Conservation (phyloP, 208 protist genomes). For the Baffinella frigidus region DNA sequence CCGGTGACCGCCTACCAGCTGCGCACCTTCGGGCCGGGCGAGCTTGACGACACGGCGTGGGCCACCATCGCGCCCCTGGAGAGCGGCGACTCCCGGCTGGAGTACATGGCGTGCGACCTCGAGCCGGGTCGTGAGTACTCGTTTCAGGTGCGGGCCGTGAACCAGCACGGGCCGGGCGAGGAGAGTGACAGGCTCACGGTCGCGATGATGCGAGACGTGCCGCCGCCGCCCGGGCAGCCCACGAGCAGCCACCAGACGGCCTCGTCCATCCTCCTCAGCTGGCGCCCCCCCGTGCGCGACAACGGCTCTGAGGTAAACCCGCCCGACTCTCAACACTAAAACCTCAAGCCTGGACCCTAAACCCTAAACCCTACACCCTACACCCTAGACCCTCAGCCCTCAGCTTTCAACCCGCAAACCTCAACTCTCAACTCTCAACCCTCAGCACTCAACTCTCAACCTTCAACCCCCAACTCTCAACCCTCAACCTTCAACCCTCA, state of each 20-base stretch:
- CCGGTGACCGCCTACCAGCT: slow-evolving; percentile 53
- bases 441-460: too few species aligned
- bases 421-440: too few species aligned
- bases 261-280: background rate
- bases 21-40: background rate
- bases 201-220: slow-evolving; percentile 39
- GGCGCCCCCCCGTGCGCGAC: slow-evolving; percentile 19
- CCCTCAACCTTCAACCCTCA: too few species aligned
- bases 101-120: slow-evolving; percentile 7
- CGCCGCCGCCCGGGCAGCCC: slow-evolving; percentile 1
- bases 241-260: background rate
- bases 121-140: slow-evolving; percentile 45
- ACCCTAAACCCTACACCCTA: too few species aligned
- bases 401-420: too few species aligned
- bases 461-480: too few species aligned
- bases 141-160: slow-evolving; percentile 34
- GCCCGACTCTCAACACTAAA: too few species aligned
- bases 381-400: too few species aligned
- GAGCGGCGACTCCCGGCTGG: slow-evolving; percentile 10
- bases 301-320: slow-evolving; percentile 44
- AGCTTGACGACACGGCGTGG: background rate
- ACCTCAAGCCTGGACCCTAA: too few species aligned
- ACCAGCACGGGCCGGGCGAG: slow-evolving; percentile 34
- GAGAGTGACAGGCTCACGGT: background rate
- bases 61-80: slow-evolving; percentile 11